phyloP scores from a whole-genome alignment of 148 eudicot species.

The Cornus kousa region DNA sequence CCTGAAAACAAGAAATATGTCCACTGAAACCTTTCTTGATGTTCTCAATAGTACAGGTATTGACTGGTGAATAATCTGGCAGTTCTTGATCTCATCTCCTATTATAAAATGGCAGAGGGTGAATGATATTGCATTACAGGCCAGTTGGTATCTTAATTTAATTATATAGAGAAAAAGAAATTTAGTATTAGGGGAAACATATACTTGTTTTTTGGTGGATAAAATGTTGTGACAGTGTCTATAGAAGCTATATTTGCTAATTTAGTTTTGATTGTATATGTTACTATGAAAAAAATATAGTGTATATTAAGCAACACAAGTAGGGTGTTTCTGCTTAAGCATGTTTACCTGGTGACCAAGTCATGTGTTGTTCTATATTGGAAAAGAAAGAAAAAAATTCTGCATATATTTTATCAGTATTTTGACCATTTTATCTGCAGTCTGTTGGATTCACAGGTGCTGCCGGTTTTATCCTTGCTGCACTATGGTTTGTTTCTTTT shows the following conservation, averaged over 20 bases:
- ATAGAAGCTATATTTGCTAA: not conserved
- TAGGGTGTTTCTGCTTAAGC: not conserved
- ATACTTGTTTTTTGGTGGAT: not conserved
- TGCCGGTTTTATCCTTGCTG: conserved; percentile 61
- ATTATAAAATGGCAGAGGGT: not conserved
- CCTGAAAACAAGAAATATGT: not conserved
- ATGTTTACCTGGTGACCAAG: not conserved
- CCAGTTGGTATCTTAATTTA: not conserved
- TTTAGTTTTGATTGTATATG: too few relatives aligned
- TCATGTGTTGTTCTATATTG: not conserved
- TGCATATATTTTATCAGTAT: not conserved
- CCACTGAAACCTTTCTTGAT: not conserved
- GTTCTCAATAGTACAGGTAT: not conserved
- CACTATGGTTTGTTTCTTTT: conserved; percentile 69
- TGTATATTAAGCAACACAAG: not conserved
- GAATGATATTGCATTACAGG: not conserved
- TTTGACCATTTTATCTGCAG: conserved; percentile 47
- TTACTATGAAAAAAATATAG: not conserved
- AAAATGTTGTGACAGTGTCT: not conserved
- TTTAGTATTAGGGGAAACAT: not conserved
- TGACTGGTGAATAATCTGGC: not conserved
- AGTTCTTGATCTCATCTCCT: not conserved
- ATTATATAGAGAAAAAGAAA: not conserved
- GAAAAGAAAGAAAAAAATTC: not conserved
- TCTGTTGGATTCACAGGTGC: conserved; percentile 96